Base-by-base conservation (phyloP, 768 basidiomycete species). In the Macrolepiota fuliginosa region DNA sequence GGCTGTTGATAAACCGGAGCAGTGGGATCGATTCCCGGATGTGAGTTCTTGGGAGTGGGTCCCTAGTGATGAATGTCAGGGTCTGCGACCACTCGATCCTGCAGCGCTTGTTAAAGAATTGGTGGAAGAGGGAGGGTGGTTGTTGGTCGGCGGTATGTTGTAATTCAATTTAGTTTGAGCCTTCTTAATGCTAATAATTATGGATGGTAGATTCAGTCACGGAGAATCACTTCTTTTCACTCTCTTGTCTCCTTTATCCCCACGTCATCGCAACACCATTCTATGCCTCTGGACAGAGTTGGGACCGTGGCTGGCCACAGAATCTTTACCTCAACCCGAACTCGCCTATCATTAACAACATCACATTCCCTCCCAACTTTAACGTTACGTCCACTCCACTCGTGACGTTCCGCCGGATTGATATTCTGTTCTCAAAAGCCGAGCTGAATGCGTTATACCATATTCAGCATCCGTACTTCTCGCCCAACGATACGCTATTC, bases 211-310 rank as follows among this genome's bases (percentile, higher is more conserved):
- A 90, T 67, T 89, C 87, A 0, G 84, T 89, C 17, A 83, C 85
- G 1, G 88, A 90, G 68, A 85, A 84, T 64, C 87, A 90, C 69
- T 90, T 90, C 76, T 90, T 89, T 70, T 89, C 88, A 4, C 68
- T 89, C 0, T 89, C 87, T 0, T 90, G 88, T 67, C 66, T 82
- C 45, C 77, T 90, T 2, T 84, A 83, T 70, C 87, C 88, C 0
- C 86, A 89, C 67, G 87, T 89, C 39, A 77, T 78, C 37, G 88
- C 87, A 1, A 86, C 83, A 2, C 88, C 88, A 0, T 79, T 84
- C 64, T 89, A 88, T 64, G 80, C 76, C 42, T 74, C 75, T 36
- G 80, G 81, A 58, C 74, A 78, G 0, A 77, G 76, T 65, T 89
- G 81, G 64, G 88, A 89, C 69, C 81, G 87, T 47, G 84, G 77